Conservation (phyloP, 345 rosid species). For the Combretum micranthum region DNA sequence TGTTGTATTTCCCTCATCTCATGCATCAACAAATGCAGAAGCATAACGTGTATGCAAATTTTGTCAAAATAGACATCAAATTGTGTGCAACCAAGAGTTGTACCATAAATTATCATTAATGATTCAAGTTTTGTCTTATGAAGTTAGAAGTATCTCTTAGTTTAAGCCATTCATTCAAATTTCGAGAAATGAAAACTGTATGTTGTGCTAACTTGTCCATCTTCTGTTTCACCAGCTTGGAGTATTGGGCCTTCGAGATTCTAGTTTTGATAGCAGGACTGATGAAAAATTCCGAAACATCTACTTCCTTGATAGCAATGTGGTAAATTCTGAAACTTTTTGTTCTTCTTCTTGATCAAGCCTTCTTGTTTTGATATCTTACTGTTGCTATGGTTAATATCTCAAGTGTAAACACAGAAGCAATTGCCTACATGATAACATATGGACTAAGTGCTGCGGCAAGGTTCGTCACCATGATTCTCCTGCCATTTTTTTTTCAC, state of each 20-base stretch:
- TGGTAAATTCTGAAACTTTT: slow-evolving; percentile 29
- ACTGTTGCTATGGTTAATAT: no score
- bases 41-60: no score
- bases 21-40: no score
- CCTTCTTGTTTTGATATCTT: no score
- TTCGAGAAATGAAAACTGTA: neutral
- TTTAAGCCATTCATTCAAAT: no score
- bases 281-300: slow-evolving; percentile 49
- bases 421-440: slow-evolving; percentile 53
- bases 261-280: slow-evolving; percentile 69
- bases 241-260: slow-evolving; percentile 75
- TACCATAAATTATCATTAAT: neutral
- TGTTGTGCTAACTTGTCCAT: neutral
- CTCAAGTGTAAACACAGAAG: slow-evolving; percentile 48
- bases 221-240: slow-evolving; percentile 33
- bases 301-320: slow-evolving; percentile 66
- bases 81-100: neutral
- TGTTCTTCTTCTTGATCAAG: no score
- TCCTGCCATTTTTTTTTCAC: no score
- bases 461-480: slow-evolving; percentile 36
- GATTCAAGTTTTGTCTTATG: no score
- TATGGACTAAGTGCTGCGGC: slow-evolving; percentile 79
- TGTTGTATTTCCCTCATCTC: no score
- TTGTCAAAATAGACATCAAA: no score
- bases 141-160: no score